Conservation (phyloP, 108 stramenopile genomes). For the Parietichytrium sp. region DNA sequence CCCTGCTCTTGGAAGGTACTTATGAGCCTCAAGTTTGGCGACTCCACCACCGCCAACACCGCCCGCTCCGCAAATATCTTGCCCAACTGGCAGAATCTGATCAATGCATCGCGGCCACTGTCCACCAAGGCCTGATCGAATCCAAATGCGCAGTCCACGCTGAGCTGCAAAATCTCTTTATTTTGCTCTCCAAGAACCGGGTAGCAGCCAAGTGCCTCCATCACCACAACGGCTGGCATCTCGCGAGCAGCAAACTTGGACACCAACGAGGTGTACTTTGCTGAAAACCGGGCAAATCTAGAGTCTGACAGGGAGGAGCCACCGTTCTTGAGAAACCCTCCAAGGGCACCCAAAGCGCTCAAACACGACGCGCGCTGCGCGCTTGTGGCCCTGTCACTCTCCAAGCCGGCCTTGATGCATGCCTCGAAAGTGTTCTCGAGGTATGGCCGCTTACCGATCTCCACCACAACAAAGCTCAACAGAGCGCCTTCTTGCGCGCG, state of each 20-base stretch:
- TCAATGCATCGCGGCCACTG: not conserved
- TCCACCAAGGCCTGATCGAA: not conserved
- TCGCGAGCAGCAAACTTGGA: not conserved
- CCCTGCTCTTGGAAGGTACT: not conserved
- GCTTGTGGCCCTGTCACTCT: not conserved
- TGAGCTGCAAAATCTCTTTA: not conserved
- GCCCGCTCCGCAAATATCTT: conserved; percentile 7
- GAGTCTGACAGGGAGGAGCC: not conserved
- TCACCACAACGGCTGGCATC: not conserved
- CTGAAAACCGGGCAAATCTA: not conserved
- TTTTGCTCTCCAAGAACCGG: conserved; percentile 8
- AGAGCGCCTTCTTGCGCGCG: conserved; percentile 21
- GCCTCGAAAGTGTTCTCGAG: not conserved
- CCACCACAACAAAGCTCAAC: not conserved
- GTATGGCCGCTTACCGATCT: not conserved
- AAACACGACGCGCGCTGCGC: conserved; percentile 19
- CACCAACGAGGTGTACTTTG: not conserved
- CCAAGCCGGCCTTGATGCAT: not conserved
- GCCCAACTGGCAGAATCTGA: not conserved
- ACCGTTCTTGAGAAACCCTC: not conserved
- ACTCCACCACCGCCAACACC: conserved; percentile 14
- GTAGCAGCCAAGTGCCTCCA: not conserved
- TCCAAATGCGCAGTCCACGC: conserved; percentile 13
- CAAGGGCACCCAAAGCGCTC: too few species aligned
- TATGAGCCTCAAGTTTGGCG: not conserved